Percentiles rank a stretch among this genome's conserved stretches.
Conservation (phyloP, 768 basidiomycete species). For the Neoboletus subvelutipes region DNA sequence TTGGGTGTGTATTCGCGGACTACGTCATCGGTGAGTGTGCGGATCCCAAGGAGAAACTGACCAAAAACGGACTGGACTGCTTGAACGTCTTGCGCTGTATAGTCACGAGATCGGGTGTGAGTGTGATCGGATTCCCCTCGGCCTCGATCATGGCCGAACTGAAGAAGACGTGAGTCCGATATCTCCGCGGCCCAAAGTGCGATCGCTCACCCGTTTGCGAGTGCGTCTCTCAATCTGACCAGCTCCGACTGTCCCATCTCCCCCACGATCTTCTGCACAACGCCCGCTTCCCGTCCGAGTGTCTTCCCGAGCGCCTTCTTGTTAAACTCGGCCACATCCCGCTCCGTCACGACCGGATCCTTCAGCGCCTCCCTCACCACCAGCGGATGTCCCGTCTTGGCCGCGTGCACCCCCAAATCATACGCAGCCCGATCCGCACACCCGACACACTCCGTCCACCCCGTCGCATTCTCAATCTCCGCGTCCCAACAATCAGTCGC, state of each 20-base stretch:
- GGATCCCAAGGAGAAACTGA: constrained; percentile 7
- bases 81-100: constrained; percentile 86
- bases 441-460: constrained; percentile 99
- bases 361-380: constrained; percentile 85
- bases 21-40: constrained; percentile 36
- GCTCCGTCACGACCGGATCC: constrained; percentile 81
- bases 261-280: constrained; percentile 61
- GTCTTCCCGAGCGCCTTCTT: constrained; percentile 89
- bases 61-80: constrained; percentile 63
- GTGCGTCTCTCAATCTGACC: constrained; percentile 62
- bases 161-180: neutral
- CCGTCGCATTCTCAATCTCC: constrained; percentile 82
- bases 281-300: constrained; percentile 79
- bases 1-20: constrained; percentile 96
- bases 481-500: constrained; percentile 99
- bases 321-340: constrained; percentile 75
- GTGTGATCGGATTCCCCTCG: constrained; percentile 64
- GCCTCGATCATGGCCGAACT: constrained; percentile 57
- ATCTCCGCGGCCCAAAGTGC: constrained; percentile 12
- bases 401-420: constrained; percentile 87
- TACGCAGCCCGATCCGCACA: constrained; percentile 98
- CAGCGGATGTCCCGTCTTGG: constrained; percentile 79
- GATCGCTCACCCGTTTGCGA: constrained; percentile 67
- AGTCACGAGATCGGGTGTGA: constrained; percentile 72
- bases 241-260: constrained; percentile 68